Evolutionary conservation across 2,329 filamentous ascomycete species (phyloP), one percentile per base, ranked within the genome.

Genomic region (Metarhizium guizhouense): DNA sequence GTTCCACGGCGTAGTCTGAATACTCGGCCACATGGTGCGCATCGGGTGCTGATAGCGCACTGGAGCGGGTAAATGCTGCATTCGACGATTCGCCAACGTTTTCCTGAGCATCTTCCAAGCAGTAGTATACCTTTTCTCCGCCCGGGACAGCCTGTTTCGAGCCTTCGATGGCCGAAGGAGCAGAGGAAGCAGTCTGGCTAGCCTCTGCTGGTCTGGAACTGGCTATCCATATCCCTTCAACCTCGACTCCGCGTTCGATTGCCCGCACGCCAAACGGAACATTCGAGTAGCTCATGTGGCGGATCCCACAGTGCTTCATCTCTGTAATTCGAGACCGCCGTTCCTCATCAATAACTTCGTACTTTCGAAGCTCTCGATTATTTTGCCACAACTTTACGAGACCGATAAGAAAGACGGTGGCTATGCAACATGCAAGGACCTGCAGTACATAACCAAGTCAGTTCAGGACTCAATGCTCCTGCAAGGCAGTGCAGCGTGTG

Each of bases 231-330:
- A 96, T 91, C 4, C 90, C 92, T 60, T 95, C 89, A 7, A 95
- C 82, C 66, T 93, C 82, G 47, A 95, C 77, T 6, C 91, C 91
- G 62, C 82, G 87, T 68, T 96, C 86, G 50, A 96, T 82, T 6
- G 92, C 92, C 62, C 88, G 84, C 54, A 94, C 83, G 20, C 93
- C 92, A 64, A 96, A 96, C 0, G 90, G 91, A 40, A 95, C 82
- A 10, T 89, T 85, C 52, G 82, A 76, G 18, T 63, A 57, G 32
- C 67, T 64, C 53, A 67, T 52, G 18, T 63, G 57, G 6, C 68
- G 60, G 51, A 83, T 76, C 64, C 76, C 83, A 59, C 74, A 83
- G 68, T 71, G 80, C 59, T 70, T 79, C 74, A 83, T 75, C 63
- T 83, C 76, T 56, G 68, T 69, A 59, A 77, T 70, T 49, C 77